Evolutionary conservation across 2,329 filamentous ascomycete genomes (phyloP).

Genomic region (Alternaria longipes): DNA sequence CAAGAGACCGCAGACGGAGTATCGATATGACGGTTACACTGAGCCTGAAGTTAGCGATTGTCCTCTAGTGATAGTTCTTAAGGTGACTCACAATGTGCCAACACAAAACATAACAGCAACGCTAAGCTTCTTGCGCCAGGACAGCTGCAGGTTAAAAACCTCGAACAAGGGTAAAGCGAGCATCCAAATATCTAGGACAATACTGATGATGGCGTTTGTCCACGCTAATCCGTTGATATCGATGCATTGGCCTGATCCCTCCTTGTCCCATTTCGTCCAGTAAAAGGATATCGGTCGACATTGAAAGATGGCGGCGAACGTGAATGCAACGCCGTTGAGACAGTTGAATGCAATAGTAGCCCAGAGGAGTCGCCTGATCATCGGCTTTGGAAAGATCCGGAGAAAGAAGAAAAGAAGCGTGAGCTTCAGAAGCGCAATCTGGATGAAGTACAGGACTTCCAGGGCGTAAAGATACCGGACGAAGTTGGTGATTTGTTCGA

Average conservation of each 20-base stretch:
- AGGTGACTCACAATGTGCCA: constrained; percentile 42
- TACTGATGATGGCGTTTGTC: constrained; percentile 47
- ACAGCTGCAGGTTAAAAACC: constrained; percentile 43
- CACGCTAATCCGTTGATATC: constrained; percentile 47
- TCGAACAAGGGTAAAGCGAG: constrained; percentile 47
- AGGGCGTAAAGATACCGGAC: constrained; percentile 44
- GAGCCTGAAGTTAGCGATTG: neutral
- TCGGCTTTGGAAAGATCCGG: constrained; percentile 40
- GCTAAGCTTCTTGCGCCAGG: constrained; percentile 49
- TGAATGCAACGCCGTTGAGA: constrained; percentile 33
- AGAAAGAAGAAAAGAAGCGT: constrained; percentile 42
- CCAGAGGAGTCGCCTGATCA: constrained; percentile 23
- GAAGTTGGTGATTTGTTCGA: constrained; percentile 56
- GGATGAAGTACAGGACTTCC: constrained; percentile 47
- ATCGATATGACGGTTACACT: constrained; percentile 56
- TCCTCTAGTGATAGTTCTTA: too few species aligned
- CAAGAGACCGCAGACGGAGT: constrained; percentile 55
- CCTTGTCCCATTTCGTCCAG: constrained; percentile 45
- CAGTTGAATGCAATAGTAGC: constrained; percentile 36
- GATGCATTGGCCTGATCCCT: constrained; percentile 44
- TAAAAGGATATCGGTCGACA: constrained; percentile 46
- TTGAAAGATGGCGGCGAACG: constrained; percentile 38
- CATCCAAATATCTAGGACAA: constrained; percentile 44
- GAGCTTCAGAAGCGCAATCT: constrained; percentile 39
- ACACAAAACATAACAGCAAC: constrained; percentile 51